Evolutionary conservation across 495 filamentous ascomycete genomes (phyloP).

Genomic region (Penicillium ucsense): DNA sequence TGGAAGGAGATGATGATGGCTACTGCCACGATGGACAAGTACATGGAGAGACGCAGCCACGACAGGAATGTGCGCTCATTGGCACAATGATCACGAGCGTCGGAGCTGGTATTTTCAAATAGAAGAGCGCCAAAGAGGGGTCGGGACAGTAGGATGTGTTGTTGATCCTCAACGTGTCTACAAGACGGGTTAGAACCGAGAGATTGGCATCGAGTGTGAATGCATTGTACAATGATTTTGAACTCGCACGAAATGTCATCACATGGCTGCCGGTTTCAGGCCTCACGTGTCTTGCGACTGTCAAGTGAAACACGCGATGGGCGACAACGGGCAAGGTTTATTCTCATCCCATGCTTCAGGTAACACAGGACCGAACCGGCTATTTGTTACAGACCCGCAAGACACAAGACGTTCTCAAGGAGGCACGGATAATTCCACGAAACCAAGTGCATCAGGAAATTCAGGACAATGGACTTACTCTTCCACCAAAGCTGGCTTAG

Average conservation of each 20-base stretch:
- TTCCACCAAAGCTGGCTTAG: slow-evolving; percentile 30
- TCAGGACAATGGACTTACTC: slow-evolving; percentile 20
- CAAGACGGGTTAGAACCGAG: not conserved
- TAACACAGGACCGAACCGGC: too few relatives aligned
- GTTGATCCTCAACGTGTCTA: slow-evolving; percentile 25
- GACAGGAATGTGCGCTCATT: slow-evolving; percentile 74
- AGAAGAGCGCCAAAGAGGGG: slow-evolving; percentile 71
- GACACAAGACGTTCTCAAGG: too few relatives aligned
- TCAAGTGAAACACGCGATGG: not conserved
- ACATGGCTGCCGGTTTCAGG: too few relatives aligned
- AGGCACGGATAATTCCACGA: too few relatives aligned
- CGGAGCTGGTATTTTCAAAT: slow-evolving; percentile 80
- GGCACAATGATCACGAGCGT: slow-evolving; percentile 62
- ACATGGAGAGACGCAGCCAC: slow-evolving; percentile 83
- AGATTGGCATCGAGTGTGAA: not conserved
- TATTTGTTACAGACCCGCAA: too few relatives aligned
- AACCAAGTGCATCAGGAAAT: not conserved
- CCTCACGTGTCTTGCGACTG: not conserved
- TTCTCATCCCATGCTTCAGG: not conserved
- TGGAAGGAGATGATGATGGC: slow-evolving; percentile 93
- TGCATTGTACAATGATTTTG: not conserved
- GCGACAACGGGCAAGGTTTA: not conserved
- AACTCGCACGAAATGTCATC: too few relatives aligned
- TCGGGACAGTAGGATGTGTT: slow-evolving; percentile 52
- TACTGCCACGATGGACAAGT: slow-evolving; percentile 79